A percentile compares a stretch with the other conserved stretches of the same genome.
phyloP scores from a whole-genome alignment of 2,329 filamentous ascomycete genomes.

The Pseudocercospora fijiensis region DNA sequence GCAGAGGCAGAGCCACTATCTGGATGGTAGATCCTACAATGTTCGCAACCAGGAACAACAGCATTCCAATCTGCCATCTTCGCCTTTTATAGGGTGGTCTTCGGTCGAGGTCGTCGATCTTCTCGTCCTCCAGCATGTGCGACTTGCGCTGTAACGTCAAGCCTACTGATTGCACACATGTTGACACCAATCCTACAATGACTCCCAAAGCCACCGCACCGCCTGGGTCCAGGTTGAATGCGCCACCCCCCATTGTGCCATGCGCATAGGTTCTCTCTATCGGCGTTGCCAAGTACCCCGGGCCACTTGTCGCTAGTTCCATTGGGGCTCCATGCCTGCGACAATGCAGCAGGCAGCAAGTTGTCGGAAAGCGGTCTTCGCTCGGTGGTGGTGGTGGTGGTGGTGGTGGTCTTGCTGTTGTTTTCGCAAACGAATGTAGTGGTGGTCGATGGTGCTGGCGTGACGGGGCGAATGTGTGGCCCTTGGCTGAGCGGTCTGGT shows the following conservation, averaged over 20 bases:
- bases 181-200: conserved; percentile 87
- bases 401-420: too few species aligned
- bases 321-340: conserved; percentile 3
- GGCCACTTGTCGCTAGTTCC: neutral
- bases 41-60: conserved; percentile 94
- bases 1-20: conserved; percentile 91
- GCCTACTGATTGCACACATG: conserved; percentile 90
- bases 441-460: neutral
- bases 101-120: conserved; percentile 71
- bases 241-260: conserved; percentile 16
- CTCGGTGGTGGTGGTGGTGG: neutral
- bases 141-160: conserved; percentile 96
- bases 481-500: neutral
- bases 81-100: conserved; percentile 85
- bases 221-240: conserved; percentile 23
- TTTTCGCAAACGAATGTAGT: neutral
- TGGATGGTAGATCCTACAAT: conserved; percentile 93
- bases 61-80: conserved; percentile 94
- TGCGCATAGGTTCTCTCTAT: neutral
- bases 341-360: neutral
- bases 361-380: neutral
- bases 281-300: neutral
- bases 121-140: conserved; percentile 95
- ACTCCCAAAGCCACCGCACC: conserved; percentile 64
- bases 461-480: neutral